Percentiles rank a stretch among this genome's conserved stretches.
These are phyloP conservation scores for Mortierella sp. DNA, from an alignment of 371 early-diverging fungal genomes.

Conservation along the genomic window DNA sequence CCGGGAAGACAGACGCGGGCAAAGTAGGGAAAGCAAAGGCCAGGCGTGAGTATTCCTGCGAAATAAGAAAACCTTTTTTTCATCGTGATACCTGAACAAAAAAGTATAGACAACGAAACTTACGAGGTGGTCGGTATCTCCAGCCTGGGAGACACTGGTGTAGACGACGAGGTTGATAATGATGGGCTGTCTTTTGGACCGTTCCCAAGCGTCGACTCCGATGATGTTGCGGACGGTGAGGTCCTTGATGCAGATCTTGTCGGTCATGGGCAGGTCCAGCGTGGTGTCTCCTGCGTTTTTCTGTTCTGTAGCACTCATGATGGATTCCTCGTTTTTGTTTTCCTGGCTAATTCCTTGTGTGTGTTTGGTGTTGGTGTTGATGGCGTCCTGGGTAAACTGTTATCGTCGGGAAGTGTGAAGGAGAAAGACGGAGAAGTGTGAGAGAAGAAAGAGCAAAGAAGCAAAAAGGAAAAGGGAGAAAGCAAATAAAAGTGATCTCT, in stretches of 20 bases:
- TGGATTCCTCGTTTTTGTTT: background rate
- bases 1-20: background rate
- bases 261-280: slow-evolving; percentile 58
- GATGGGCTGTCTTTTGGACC: slow-evolving; percentile 89
- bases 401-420: background rate
- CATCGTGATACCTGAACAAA: background rate
- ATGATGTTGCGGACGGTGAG: slow-evolving; percentile 87
- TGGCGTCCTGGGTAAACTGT: background rate
- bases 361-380: background rate
- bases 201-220: slow-evolving; percentile 96
- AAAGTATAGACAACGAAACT: background rate
- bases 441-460: background rate
- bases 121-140: slow-evolving; percentile 80
- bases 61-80: background rate
- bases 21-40: background rate
- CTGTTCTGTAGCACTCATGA: slow-evolving; percentile 1
- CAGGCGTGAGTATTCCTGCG: background rate
- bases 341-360: background rate
- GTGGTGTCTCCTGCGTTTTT: background rate
- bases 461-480: background rate
- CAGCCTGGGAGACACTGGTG: slow-evolving; percentile 84
- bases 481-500: background rate
- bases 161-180: slow-evolving; percentile 80
- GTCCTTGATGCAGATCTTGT: slow-evolving; percentile 86
- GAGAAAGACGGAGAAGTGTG: background rate